A percentile compares a stretch with the other conserved stretches of the same genome.
Conservation (phyloP, 371 early-diverging fungal genomes). For the Basidiobolus heterosporus region DNA sequence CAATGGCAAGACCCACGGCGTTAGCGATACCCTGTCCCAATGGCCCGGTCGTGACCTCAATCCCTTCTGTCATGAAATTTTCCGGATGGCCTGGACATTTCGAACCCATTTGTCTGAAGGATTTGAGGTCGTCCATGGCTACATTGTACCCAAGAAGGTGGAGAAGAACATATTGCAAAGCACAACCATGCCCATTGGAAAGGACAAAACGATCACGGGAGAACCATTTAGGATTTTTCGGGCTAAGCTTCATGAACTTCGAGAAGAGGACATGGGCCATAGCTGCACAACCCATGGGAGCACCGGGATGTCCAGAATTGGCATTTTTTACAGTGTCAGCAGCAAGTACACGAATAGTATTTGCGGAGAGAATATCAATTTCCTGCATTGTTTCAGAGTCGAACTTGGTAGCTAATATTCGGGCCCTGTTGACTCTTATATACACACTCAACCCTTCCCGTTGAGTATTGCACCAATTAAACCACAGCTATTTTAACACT, state of each 20-base stretch:
- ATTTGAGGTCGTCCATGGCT: constrained; percentile 81
- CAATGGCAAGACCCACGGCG: constrained; percentile 94
- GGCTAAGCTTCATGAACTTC: constrained; percentile 63
- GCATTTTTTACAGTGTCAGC: constrained; percentile 91
- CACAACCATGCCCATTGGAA: constrained; percentile 98
- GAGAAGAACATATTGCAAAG: constrained; percentile 80
- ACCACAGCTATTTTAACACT: no score
- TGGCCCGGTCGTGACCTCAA: constrained; percentile 98
- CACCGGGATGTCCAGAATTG: constrained; percentile 96
- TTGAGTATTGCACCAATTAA: no score
- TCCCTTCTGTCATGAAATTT: constrained; percentile 61
- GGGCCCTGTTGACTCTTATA: no score
- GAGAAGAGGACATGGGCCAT: constrained; percentile 87
- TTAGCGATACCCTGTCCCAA: constrained; percentile 96
- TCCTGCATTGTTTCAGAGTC: no score
- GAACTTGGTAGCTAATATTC: no score
- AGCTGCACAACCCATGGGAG: constrained; percentile 96
- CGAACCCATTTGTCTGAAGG: constrained; percentile 81
- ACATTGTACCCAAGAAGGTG: constrained; percentile 84
- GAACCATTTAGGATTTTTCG: constrained; percentile 73
- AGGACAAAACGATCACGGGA: constrained; percentile 97
- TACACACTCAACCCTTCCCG: no score
- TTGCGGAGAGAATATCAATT: constrained; percentile 7
- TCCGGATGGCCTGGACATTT: constrained; percentile 94
- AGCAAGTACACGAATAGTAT: constrained; percentile 86